These are phyloP conservation scores for Zelonia costaricensis DNA, from an alignment of 208 protist genomes.

Conservation along the genomic window DNA sequence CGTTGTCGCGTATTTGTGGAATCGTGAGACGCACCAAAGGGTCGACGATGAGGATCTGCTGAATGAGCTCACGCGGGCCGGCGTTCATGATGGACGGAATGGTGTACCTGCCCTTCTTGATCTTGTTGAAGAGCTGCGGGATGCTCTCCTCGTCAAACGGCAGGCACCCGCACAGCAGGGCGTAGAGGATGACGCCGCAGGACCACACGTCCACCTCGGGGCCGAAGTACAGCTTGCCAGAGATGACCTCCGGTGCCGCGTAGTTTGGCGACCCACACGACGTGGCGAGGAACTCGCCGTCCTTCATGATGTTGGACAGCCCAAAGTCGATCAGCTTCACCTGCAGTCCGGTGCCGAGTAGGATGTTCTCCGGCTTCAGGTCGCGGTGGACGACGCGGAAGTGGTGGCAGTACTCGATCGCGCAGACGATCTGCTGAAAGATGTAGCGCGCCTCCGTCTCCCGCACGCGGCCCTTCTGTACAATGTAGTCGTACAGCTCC, in stretches of 20 bases:
- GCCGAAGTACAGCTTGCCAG: slow-evolving; percentile 92
- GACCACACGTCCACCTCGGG: slow-evolving; percentile 95
- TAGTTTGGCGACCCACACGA: slow-evolving; percentile 95
- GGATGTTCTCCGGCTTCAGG: slow-evolving; percentile 95
- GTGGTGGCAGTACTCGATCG: slow-evolving; percentile 98
- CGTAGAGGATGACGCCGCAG: slow-evolving; percentile 96
- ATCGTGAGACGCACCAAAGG: slow-evolving; percentile 89
- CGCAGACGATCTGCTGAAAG: slow-evolving; percentile 99
- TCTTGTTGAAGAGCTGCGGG: slow-evolving; percentile 91
- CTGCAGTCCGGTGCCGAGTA: slow-evolving; percentile 86
- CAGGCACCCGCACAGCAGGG: slow-evolving; percentile 90
- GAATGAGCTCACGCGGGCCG: slow-evolving; percentile 78
- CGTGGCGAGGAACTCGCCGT: slow-evolving; percentile 89
- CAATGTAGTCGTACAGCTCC: slow-evolving; percentile 99
- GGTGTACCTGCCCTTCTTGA: slow-evolving; percentile 87
- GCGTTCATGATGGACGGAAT: slow-evolving; percentile 64
- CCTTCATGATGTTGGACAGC: slow-evolving; percentile 93
- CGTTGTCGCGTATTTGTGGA: slow-evolving; percentile 88
- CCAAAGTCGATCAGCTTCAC: slow-evolving; percentile 97
- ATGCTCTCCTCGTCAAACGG: slow-evolving; percentile 94
- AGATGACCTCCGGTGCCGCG: slow-evolving; percentile 94
- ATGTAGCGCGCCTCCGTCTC: slow-evolving; percentile 96
- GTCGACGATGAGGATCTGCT: slow-evolving; percentile 90
- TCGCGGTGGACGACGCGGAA: slow-evolving; percentile 93
- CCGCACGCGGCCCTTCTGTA: slow-evolving; percentile 94